phyloP scores from a whole-genome alignment of 108 stramenopile genomes.

The Mediolabrus comicus region DNA sequence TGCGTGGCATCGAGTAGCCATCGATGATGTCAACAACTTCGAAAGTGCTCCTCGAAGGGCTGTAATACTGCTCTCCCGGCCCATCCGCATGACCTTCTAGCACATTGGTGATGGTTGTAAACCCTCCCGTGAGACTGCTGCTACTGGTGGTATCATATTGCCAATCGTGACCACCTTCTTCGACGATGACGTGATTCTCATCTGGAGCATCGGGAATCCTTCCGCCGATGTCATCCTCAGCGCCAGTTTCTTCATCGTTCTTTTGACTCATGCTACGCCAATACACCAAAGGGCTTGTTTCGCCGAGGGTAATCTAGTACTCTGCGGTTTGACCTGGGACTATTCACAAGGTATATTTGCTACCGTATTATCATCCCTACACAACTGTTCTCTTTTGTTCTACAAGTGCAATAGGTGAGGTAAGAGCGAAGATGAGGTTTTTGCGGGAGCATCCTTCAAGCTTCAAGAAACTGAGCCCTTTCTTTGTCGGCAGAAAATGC shows the following conservation, averaged over 20 bases:
- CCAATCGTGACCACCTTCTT: background rate
- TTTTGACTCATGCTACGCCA: background rate
- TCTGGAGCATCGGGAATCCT: background rate
- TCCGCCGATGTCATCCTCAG: too few species aligned
- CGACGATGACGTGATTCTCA: background rate
- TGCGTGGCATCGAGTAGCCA: background rate
- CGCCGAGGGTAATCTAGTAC: background rate
- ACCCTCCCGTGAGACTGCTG: conserved; percentile 2
- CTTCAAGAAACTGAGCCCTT: too few species aligned
- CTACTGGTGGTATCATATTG: background rate
- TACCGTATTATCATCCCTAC: too few species aligned
- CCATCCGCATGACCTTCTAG: background rate
- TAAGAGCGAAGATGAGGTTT: too few species aligned
- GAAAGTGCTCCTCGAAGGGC: background rate
- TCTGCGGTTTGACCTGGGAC: background rate
- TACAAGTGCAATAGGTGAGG: too few species aligned
- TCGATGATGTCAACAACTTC: conserved; percentile 4
- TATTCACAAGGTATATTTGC: background rate
- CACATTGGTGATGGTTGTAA: conserved; percentile 19
- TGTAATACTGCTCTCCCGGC: background rate
- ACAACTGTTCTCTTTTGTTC: too few species aligned
- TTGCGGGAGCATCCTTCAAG: too few species aligned
- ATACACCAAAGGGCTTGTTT: background rate
- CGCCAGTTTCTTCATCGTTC: background rate
- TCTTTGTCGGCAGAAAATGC: too few species aligned